Evolutionary conservation across 192 early-diverging fungal genomes (phyloP), one percentile per base, ranked within the genome.

Genomic region (Coemansia nantahalensis): DNA sequence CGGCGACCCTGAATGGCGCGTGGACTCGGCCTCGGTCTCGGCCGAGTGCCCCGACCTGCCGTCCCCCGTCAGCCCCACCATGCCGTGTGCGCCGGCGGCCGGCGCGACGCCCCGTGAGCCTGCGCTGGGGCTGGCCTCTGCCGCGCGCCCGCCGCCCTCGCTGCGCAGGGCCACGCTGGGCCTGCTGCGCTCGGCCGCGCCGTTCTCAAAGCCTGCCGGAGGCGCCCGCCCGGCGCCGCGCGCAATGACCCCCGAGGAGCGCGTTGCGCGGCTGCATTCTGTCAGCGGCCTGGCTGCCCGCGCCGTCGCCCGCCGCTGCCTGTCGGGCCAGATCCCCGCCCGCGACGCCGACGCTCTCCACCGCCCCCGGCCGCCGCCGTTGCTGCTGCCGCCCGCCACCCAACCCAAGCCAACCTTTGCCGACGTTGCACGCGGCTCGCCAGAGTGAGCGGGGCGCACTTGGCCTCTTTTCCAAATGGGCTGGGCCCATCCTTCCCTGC

Each of bases 251-350:
- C 65, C 65, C 15, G 72, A 62, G 53, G 72, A 76, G 54, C 65
- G 72, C 43, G 65, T 61, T 16, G 72, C 72, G 3, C 46, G 72
- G 21, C 49, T 76, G 24, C 53, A 68, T 28, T 45, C 65, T 0
- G 72, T 76, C 41, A 76, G 72, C 36, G 72, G 72, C 21, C 72
- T 76, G 53, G 72, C 72, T 32, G 72, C 72, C 14, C 59, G 51
- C 9, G 72, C 72, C 3, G 72, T 76, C 16, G 72, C 72, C 14
- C 65, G 72, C 21, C 65, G 72, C 34, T 76, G 72, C 33, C 45
- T 76, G 12, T 76, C 72, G 4, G 72, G 65, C 38, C 72, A 76
- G 49, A 59, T 76, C 28, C 56, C 52, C 12, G 57, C 41, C 4
- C 39, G 48, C 37, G 56, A 54, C 41, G 64, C 64, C 26, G 63